Conservation (phyloP, 2,329 filamentous ascomycete species). For the Neofusicoccum ribis region DNA sequence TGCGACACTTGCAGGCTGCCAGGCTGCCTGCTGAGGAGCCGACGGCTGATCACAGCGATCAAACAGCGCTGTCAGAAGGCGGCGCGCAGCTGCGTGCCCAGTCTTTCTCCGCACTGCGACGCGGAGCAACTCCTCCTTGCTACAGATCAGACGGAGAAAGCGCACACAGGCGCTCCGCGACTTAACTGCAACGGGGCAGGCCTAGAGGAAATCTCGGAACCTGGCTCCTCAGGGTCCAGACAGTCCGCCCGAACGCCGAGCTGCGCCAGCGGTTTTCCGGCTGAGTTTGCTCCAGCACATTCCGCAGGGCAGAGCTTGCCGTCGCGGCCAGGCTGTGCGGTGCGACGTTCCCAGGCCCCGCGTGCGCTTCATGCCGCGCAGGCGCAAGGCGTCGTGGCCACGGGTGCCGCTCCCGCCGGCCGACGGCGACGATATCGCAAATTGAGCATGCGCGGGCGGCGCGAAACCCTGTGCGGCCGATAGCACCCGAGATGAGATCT, state of each 20-base stretch:
- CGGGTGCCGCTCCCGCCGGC: too few species aligned
- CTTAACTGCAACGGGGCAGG: background rate
- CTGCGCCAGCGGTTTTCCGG: background rate
- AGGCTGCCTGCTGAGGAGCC: background rate
- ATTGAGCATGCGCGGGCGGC: background rate
- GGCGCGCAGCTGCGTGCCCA: background rate
- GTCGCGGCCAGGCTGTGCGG: background rate
- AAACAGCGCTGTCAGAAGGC: constrained; percentile 6
- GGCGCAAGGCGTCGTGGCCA: background rate
- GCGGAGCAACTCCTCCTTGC: background rate
- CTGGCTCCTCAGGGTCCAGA: background rate
- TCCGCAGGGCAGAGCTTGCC: too few species aligned
- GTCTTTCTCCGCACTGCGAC: constrained; percentile 2
- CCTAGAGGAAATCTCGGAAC: background rate
- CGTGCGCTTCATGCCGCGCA: background rate
- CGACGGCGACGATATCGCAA: background rate
- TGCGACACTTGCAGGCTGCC: background rate
- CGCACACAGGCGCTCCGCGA: background rate
- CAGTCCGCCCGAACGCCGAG: background rate
- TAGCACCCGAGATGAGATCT: background rate
- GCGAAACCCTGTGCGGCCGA: background rate
- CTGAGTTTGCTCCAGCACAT: too few species aligned
- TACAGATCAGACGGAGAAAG: background rate
- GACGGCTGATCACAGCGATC: constrained; percentile 5
- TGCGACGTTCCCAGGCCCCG: background rate